phyloP scores from a whole-genome alignment of 805 yeast species.

The Kuraishia cidri region DNA sequence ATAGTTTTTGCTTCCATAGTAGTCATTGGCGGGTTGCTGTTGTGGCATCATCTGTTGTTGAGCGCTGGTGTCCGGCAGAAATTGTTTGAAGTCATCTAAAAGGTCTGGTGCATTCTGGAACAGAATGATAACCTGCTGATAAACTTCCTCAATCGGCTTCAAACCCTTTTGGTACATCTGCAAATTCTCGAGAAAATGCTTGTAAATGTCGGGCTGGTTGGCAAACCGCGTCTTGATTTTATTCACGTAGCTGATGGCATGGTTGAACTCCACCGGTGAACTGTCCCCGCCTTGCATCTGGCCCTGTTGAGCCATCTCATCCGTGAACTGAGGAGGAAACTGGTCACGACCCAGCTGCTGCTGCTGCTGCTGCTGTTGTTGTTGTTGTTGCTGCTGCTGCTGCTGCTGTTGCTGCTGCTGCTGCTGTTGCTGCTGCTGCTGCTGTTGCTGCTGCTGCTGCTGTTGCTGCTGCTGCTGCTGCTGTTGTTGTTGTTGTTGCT shows the following conservation, averaged over 20 bases:
- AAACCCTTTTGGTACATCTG: slow-evolving; percentile 97
- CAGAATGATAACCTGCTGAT: slow-evolving; percentile 81
- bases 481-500: slow-evolving; percentile 5
- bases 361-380: slow-evolving; percentile 4
- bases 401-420: too few species aligned
- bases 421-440: slow-evolving; percentile 3
- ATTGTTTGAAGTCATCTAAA: slow-evolving; percentile 89
- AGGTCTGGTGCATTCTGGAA: slow-evolving; percentile 93
- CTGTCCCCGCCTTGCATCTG: slow-evolving; percentile 25
- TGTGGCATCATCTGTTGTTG: slow-evolving; percentile 19
- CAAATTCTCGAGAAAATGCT: slow-evolving; percentile 85
- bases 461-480: slow-evolving; percentile 9
- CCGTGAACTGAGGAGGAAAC: slow-evolving; percentile 5
- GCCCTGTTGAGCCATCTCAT: slow-evolving; percentile 6
- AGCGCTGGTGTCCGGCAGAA: slow-evolving; percentile 77
- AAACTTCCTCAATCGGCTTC: slow-evolving; percentile 91
- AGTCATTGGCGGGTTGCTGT: slow-evolving; percentile 11
- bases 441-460: slow-evolving; percentile 6
- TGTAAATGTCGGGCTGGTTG: slow-evolving; percentile 91
- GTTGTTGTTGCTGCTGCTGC: slow-evolving; percentile 1
- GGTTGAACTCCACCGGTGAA: slow-evolving; percentile 92
- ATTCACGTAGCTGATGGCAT: slow-evolving; percentile 93
- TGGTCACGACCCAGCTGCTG: background rate
- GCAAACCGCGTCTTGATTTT: slow-evolving; percentile 92
- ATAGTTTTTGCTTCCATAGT: slow-evolving; percentile 6